Evolutionary conservation across 2,329 filamentous ascomycete genomes (phyloP).

Genomic region (Pseudogymnoascus sp.): DNA sequence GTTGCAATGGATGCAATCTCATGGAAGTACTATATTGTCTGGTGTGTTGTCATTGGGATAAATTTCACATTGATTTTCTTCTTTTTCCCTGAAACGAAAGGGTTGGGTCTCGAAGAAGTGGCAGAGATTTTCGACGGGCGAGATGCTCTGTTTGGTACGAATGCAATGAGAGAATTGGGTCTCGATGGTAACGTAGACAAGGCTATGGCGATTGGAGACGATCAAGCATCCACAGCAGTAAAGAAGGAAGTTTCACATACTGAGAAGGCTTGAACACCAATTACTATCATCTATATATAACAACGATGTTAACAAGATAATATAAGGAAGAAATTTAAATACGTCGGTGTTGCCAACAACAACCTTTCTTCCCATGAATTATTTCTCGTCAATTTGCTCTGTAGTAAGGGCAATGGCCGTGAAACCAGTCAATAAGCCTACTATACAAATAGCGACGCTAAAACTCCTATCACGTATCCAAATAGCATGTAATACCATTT

Average conservation of each 20-base stretch:
- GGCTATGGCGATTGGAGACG: not conserved
- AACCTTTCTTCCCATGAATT: too few species aligned
- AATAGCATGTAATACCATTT: too few species aligned
- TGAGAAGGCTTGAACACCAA: not conserved
- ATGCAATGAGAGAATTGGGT: conserved; percentile 7
- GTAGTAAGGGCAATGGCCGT: too few species aligned
- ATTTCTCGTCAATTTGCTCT: too few species aligned
- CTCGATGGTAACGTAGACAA: conserved; percentile 5
- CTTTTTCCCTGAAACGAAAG: conserved; percentile 55
- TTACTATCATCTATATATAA: not conserved
- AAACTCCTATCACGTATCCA: too few species aligned
- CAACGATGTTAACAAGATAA: not conserved
- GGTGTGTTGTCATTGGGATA: conserved; percentile 1
- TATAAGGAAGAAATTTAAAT: not conserved
- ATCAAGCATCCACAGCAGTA: not conserved
- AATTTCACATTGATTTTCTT: conserved; percentile 46
- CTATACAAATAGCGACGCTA: too few species aligned
- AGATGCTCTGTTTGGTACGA: conserved; percentile 5
- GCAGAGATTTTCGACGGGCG: conserved; percentile 21
- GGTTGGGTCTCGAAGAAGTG: conserved; percentile 56
- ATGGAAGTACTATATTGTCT: conserved; percentile 12
- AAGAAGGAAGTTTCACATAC: not conserved
- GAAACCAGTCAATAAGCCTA: too few species aligned
- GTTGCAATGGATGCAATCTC: conserved; percentile 13
- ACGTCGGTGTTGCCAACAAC: too few species aligned